phyloP scores from a whole-genome alignment of 495 filamentous ascomycete species.

The Hypoxylon cercidicola region DNA sequence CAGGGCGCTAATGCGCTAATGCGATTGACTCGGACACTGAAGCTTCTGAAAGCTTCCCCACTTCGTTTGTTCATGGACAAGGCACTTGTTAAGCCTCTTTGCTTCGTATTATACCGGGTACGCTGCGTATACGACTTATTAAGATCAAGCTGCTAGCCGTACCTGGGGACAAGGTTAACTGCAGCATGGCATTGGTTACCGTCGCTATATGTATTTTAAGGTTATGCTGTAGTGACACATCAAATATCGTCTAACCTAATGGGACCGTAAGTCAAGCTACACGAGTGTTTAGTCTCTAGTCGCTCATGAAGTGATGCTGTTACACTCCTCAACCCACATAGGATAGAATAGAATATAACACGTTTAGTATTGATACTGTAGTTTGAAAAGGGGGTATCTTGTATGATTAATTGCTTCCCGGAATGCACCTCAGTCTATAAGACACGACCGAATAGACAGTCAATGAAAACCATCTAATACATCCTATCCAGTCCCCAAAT shows the following conservation, averaged over 20 bases:
- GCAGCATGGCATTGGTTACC: neutral
- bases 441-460: conserved; percentile 1
- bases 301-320: too few species aligned
- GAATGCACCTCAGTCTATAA: conserved; percentile 9
- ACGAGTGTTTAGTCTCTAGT: too few species aligned
- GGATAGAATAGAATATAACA: neutral
- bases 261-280: too few species aligned
- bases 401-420: conserved; percentile 14
- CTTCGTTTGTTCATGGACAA: conserved; percentile 17
- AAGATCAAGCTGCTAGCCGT: neutral
- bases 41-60: conserved; percentile 16
- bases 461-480: conserved; percentile 3
- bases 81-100: too few species aligned
- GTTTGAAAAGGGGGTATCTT: conserved; percentile 36
- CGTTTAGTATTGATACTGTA: neutral
- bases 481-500: conserved; percentile 64
- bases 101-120: too few species aligned
- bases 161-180: too few species aligned
- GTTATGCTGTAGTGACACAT: too few species aligned
- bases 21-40: conserved; percentile 16
- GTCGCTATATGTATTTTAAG: neutral
- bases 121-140: too few species aligned
- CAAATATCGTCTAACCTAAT: too few species aligned
- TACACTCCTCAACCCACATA: too few species aligned
- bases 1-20: conserved; percentile 42